Conservation (phyloP, 2,329 filamentous ascomycete species). For the Colletotrichum lindemuthianum region DNA sequence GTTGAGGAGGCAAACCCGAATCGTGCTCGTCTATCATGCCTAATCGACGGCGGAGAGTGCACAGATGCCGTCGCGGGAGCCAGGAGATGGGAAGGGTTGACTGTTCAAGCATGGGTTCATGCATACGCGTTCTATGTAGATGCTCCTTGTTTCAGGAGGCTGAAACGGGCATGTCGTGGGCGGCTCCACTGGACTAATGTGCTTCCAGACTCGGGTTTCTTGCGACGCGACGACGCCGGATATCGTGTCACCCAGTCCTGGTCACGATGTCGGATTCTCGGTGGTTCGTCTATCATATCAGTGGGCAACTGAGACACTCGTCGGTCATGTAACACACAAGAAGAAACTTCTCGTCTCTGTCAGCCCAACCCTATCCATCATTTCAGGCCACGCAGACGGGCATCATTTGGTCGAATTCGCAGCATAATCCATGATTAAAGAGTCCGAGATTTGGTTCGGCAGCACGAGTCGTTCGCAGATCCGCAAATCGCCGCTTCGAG, state of each 20-base stretch:
- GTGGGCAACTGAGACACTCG: too few species aligned
- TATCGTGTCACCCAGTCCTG: too few species aligned
- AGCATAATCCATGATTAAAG: too few species aligned
- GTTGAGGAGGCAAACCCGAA: too few species aligned
- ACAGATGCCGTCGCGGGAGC: slow-evolving; percentile 9
- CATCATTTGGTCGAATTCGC: too few species aligned
- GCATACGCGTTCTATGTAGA: slow-evolving; percentile 6
- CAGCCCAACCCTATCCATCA: too few species aligned
- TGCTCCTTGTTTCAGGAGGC: slow-evolving; percentile 34
- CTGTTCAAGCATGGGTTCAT: slow-evolving; percentile 5
- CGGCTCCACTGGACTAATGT: slow-evolving; percentile 3
- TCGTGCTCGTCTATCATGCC: not conserved
- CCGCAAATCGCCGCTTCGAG: slow-evolving; percentile 26
- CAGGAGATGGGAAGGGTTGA: not conserved
- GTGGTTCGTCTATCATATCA: too few species aligned
- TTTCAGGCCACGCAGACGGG: too few species aligned
- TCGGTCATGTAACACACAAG: too few species aligned
- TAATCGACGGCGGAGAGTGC: slow-evolving; percentile 1
- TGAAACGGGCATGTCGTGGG: slow-evolving; percentile 16
- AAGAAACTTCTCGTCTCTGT: too few species aligned
- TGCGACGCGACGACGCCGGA: not conserved
- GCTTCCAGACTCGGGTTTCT: slow-evolving; percentile 4
- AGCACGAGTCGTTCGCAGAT: slow-evolving; percentile 18
- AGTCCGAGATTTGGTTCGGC: too few species aligned
- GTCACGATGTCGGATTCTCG: too few species aligned